phyloP scores from a whole-genome alignment of 345 rosid genomes.

The Brassica napus region Da-Ae NC_063445.1:13524501-13525000 shows the following conservation, averaged over 20 bases:
- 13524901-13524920: conserved; percentile 71
- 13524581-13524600: conserved; percentile 19
- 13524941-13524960: conserved; percentile 71
- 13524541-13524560: conserved; percentile 32
- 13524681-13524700: conserved; percentile 32
- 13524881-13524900: conserved; percentile 87
- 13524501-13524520: conserved; percentile 33
- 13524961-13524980: conserved; percentile 69
- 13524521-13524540: conserved; percentile 39
- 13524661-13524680: conserved; percentile 32
- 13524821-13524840: conserved; percentile 52
- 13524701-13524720: conserved; percentile 70
- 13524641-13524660: conserved; percentile 33
- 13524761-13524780: conserved; percentile 89
- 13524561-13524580: conserved; percentile 14
- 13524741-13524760: conserved; percentile 86
- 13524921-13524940: conserved; percentile 69
- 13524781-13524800: conserved; percentile 57
- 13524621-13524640: conserved; percentile 37
- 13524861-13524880: conserved; percentile 74
- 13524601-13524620: conserved; percentile 13
- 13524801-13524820: conserved; percentile 77
- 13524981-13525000: conserved; percentile 71
- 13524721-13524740: conserved; percentile 48
- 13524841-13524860: conserved; percentile 62